Conservation (phyloP, 2,329 filamentous ascomycete genomes). For the Phymatotrichopsis omnivora region DNA sequence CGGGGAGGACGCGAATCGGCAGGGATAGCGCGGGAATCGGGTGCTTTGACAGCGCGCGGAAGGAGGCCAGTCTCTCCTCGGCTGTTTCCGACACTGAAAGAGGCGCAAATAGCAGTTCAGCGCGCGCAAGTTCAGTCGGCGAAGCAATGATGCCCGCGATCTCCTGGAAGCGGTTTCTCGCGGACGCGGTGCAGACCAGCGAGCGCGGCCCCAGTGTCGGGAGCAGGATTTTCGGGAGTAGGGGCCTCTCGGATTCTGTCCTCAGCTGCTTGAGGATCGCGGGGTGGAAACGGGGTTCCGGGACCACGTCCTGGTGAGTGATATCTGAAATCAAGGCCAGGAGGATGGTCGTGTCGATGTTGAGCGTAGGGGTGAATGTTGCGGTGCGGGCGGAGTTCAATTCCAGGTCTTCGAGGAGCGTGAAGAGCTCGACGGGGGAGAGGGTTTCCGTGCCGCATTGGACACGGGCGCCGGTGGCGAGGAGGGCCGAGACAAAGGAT, state of each 20-base stretch:
- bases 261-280: constrained; percentile 56
- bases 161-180: constrained; percentile 54
- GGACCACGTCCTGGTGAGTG: constrained; percentile 44
- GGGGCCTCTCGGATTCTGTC: constrained; percentile 50
- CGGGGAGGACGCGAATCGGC: constrained; percentile 49
- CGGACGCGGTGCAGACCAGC: constrained; percentile 57
- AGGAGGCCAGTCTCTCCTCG: constrained; percentile 29
- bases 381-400: constrained; percentile 37
- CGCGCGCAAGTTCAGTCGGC: constrained; percentile 49
- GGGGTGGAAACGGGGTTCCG: constrained; percentile 41
- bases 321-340: constrained; percentile 65
- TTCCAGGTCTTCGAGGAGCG: constrained; percentile 15
- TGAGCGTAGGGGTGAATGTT: constrained; percentile 40
- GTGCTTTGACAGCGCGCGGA: constrained; percentile 37
- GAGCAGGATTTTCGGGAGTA: constrained; percentile 52
- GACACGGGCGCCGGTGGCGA: constrained; percentile 26
- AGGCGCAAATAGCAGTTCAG: constrained; percentile 30
- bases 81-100: constrained; percentile 27
- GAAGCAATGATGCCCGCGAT: constrained; percentile 57
- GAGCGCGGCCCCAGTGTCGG: constrained; percentile 47
- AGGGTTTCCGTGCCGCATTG: constrained; percentile 28
- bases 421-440: constrained; percentile 30
- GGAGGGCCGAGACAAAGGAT: constrained; percentile 36
- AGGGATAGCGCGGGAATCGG: constrained; percentile 39
- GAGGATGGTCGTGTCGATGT: constrained; percentile 60